Evolutionary conservation across 2,329 filamentous ascomycete species (phyloP).

Genomic region (Penicillium sp.): DNA sequence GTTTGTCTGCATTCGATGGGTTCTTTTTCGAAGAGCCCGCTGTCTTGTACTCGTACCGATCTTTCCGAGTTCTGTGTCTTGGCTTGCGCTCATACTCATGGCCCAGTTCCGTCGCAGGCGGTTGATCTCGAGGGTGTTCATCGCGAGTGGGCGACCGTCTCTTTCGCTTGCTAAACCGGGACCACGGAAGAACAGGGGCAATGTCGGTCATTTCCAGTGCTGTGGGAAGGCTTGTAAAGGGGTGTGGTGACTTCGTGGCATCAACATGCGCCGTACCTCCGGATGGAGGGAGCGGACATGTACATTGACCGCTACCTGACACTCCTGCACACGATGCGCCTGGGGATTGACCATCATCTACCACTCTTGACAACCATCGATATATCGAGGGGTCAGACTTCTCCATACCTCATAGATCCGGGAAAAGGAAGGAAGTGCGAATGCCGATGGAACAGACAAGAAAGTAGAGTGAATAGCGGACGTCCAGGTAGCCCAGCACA

Average conservation of each 20-base stretch:
- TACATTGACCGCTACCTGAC: not conserved
- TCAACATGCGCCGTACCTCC: not conserved
- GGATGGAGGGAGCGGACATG: not conserved
- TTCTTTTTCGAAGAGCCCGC: not conserved
- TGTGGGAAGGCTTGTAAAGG: not conserved
- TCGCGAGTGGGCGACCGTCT: not conserved
- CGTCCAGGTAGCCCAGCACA: not conserved
- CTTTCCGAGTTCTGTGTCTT: conserved; percentile 56
- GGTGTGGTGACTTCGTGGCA: not conserved
- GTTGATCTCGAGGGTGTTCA: not conserved
- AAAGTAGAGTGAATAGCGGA: not conserved
- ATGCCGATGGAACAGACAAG: not conserved
- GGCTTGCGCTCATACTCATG: conserved; percentile 49
- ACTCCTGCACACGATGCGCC: not conserved
- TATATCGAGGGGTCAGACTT: conserved; percentile 6
- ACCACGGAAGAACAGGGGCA: not conserved
- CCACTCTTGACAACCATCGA: conserved; percentile 16
- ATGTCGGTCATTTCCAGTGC: not conserved
- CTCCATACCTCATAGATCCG: not conserved
- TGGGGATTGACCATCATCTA: not conserved
- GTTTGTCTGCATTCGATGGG: conserved; percentile 3
- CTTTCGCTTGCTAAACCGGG: not conserved
- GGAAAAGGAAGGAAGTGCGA: not conserved
- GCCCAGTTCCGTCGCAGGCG: not conserved
- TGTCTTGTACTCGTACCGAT: conserved; percentile 54